phyloP scores from a whole-genome alignment of 305 asterid genomes.

The Fraxinus sp. region DNA sequence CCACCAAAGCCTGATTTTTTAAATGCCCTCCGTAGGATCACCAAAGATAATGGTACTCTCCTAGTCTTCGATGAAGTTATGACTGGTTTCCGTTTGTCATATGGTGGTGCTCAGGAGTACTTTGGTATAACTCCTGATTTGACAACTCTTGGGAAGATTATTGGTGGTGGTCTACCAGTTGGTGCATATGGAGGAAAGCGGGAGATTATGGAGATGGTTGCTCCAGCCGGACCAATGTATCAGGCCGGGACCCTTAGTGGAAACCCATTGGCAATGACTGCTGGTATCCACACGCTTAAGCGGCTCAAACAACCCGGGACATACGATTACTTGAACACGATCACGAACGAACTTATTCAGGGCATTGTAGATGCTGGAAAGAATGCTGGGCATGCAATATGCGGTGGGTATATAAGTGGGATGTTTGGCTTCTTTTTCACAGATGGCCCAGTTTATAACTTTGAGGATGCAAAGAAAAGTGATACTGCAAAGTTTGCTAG shows the following conservation, averaged over 20 bases:
- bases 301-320: slow-evolving; percentile 66
- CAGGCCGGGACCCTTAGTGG: slow-evolving; percentile 98
- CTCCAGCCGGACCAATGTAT: slow-evolving; percentile 97
- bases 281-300: slow-evolving; percentile 93
- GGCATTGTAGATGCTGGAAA: slow-evolving; percentile 81
- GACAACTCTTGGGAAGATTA: slow-evolving; percentile 92
- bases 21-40: slow-evolving; percentile 50
- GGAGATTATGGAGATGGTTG: slow-evolving; percentile 98
- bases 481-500: slow-evolving; percentile 75
- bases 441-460: slow-evolving; percentile 74
- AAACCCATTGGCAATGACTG: slow-evolving; percentile 98
- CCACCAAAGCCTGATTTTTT: slow-evolving; percentile 77
- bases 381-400: slow-evolving; percentile 86
- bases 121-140: slow-evolving; percentile 89
- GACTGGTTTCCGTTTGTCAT: slow-evolving; percentile 89
- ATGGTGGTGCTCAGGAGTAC: slow-evolving; percentile 98
- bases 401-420: slow-evolving; percentile 78
- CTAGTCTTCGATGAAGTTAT: slow-evolving; percentile 93
- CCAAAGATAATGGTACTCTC: slow-evolving; percentile 64
- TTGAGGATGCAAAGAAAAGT: slow-evolving; percentile 90
- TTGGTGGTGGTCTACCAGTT: slow-evolving; percentile 97
- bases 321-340: slow-evolving; percentile 69
- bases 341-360: slow-evolving; percentile 62
- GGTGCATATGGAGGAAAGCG: slow-evolving; percentile 97
- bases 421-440: slow-evolving; percentile 95